Percentiles rank a stretch among this genome's conserved stretches.
Evolutionary conservation across 768 basidiomycete genomes (phyloP).

Genomic region (Amanita exitialis): DNA sequence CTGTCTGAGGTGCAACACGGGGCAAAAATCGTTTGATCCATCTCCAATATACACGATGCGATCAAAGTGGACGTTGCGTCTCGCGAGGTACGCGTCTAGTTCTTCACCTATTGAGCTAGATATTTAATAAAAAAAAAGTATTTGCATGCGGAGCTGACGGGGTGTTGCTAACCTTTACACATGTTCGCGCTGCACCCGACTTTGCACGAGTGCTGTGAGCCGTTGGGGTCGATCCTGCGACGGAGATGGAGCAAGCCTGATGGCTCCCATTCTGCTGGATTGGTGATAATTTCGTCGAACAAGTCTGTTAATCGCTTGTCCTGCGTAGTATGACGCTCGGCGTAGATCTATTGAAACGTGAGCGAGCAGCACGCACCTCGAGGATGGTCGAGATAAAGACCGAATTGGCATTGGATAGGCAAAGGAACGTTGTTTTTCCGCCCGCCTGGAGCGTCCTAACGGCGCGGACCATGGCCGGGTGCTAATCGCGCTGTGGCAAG

Average conservation of each 20-base stretch:
- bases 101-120: slow-evolving; percentile 64
- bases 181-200: slow-evolving; percentile 94
- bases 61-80: slow-evolving; percentile 54
- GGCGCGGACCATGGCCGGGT: slow-evolving; percentile 94
- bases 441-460: slow-evolving; percentile 66
- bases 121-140: neutral
- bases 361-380: slow-evolving; percentile 35
- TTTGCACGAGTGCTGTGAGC: slow-evolving; percentile 72
- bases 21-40: slow-evolving; percentile 93
- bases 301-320: slow-evolving; percentile 61
- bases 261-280: slow-evolving; percentile 77
- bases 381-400: slow-evolving; percentile 90
- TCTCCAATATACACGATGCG: slow-evolving; percentile 89
- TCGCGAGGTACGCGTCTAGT: slow-evolving; percentile 67
- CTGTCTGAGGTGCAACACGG: slow-evolving; percentile 72
- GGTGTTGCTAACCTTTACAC: slow-evolving; percentile 72
- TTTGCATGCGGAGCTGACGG: neutral
- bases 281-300: slow-evolving; percentile 85
- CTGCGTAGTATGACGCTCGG: slow-evolving; percentile 25
- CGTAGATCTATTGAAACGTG: neutral
- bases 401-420: slow-evolving; percentile 89
- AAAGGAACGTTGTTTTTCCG: slow-evolving; percentile 69
- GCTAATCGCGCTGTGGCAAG: slow-evolving; percentile 35
- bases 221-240: slow-evolving; percentile 65
- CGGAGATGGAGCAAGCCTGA: slow-evolving; percentile 65